phyloP scores from a whole-genome alignment of 1,139 yeast genomes.

The Nakaseomyces glabratus region DNA sequence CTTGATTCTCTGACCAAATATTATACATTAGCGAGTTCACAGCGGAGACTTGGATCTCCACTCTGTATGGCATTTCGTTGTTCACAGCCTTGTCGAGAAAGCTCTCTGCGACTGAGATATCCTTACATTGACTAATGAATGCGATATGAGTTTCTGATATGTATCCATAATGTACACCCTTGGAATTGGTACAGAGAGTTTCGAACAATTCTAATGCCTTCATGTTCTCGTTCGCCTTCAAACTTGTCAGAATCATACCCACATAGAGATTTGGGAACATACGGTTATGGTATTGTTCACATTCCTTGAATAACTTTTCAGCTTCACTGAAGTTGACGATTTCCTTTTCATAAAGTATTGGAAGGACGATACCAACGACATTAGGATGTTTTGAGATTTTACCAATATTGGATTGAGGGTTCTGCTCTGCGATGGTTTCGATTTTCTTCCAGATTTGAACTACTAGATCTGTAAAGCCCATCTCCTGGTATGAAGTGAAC shows the following conservation, averaged over 20 bases:
- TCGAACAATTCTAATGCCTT: slow-evolving; percentile 43
- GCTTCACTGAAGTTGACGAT: slow-evolving; percentile 52
- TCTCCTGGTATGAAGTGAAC: slow-evolving; percentile 46
- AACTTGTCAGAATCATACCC: slow-evolving; percentile 50
- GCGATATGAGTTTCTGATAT: slow-evolving; percentile 60
- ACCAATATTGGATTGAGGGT: slow-evolving; percentile 6
- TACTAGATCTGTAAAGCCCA: slow-evolving; percentile 44
- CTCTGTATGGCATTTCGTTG: slow-evolving; percentile 57
- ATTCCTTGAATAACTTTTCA: slow-evolving; percentile 35
- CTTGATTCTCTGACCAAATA: slow-evolving; percentile 47
- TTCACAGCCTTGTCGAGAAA: slow-evolving; percentile 64
- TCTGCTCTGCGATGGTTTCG: slow-evolving; percentile 23
- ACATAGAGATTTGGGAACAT: slow-evolving; percentile 40
- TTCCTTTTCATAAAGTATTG: slow-evolving; percentile 49
- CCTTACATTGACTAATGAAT: slow-evolving; percentile 73
- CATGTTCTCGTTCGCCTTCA: slow-evolving; percentile 40
- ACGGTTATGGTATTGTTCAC: slow-evolving; percentile 14
- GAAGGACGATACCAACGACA: slow-evolving; percentile 63
- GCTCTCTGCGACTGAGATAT: slow-evolving; percentile 57
- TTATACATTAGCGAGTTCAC: slow-evolving; percentile 58
- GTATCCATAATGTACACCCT: slow-evolving; percentile 33
- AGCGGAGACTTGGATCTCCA: slow-evolving; percentile 64
- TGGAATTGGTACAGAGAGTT: slow-evolving; percentile 33
- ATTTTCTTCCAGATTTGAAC: slow-evolving; percentile 43
- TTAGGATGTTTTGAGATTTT: slow-evolving; percentile 37